Base-by-base conservation (phyloP, 768 basidiomycete species). In the Termitomyces sp. region DNA sequence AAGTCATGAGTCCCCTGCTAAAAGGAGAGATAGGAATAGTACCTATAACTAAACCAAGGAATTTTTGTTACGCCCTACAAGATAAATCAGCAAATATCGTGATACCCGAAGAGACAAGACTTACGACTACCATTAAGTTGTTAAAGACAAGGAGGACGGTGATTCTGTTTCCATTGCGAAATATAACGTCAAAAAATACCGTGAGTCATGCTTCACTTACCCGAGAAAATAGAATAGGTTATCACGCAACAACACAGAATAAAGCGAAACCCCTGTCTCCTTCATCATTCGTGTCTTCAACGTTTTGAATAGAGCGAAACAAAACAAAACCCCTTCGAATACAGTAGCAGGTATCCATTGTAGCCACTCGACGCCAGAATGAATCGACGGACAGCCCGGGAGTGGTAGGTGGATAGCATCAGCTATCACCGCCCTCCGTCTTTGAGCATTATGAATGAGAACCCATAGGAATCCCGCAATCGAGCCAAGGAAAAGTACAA, bases 41-140 rank as follows among this genome's bases (percentile, higher is more conserved):
- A 63, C 62, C 62, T 63, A 34, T 77, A 79, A 57, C 80, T 77
- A 58, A 81, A 80, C 80, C 80, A 81, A 1, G 78, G 80, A 42
- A 81, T 79, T 41, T 70, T 69, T 0, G 78, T 79, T 3, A 74
- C 62, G 16, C 73, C 76, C 77, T 80, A 41, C 5, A 33, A 45
- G 18, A 31, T 55, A 44, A 0, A 20, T 27, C 27, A 47, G 30
- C 8, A 61, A 6, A 22, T 2, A 37, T 48, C 27, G 2, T 15
- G 9, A 11, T 18, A 20, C 9, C 18, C 2, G 39, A 41, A 8
- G 7, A 2, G 20, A 33, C 6, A 0, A 39, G 30, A 59, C 67
- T 54, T 51, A 75, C 67, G 20, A 78, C 72, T 6, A 79, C 76
- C 79, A 79, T 80, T 12, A 80, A 65, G 60, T 78, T 78, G 61